Base-by-base conservation (phyloP, 768 basidiomycete species). In the Clitopilus hobsonii region DNA sequence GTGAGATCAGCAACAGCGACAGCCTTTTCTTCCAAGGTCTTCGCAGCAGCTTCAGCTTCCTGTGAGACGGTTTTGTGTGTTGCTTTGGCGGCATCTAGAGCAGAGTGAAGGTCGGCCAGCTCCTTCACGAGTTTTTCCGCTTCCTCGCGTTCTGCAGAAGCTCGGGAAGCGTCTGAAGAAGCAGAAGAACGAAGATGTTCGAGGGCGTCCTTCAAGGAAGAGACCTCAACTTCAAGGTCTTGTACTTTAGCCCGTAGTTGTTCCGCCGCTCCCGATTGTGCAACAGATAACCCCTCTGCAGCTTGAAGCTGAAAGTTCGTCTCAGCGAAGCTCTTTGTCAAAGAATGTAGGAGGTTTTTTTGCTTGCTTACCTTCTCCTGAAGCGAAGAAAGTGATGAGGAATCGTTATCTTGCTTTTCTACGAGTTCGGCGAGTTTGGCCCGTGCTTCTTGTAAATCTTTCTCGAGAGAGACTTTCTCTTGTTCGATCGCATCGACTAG, bases 71-170 rank as follows among this genome's bases (percentile, higher is more conserved):
- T 67, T 16, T 71, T 59, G 50, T 88, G 85, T 23, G n/a, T 11
- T 16, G 2, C 22, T 20, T 20, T 18, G 13, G 75, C 75, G 14
- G 65, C 66, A 63, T 79, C 83, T 25, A 89, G 67, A 24, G 71
- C 69, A 10, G 77, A 75, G 0, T 70, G 68, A 28, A 85, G 74
- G 5, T 79, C 71, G 38, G 78, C 79, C 29, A 89, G 72, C 52
- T 89, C 81, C 1, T 78, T 79, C 60, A 84, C 82, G 11, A 83
- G 85, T 62, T 83, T 83, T 18, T 81, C 61, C 25, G 90, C 74
- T 20, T 83, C 81, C 61, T 85, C 85, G 18, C 76, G 85, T 57
- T 90, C 85, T 36, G 76, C 69, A 41, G 79, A 74, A n/a, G 82
- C 81, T 14, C 82, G 81, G 14, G 76, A 73, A 1, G 76, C 67